Evolutionary conservation across 73 alveolate genomes (phyloP), one percentile per base, ranked within the genome.

Genomic region (Paramecium biaurelia): DNA sequence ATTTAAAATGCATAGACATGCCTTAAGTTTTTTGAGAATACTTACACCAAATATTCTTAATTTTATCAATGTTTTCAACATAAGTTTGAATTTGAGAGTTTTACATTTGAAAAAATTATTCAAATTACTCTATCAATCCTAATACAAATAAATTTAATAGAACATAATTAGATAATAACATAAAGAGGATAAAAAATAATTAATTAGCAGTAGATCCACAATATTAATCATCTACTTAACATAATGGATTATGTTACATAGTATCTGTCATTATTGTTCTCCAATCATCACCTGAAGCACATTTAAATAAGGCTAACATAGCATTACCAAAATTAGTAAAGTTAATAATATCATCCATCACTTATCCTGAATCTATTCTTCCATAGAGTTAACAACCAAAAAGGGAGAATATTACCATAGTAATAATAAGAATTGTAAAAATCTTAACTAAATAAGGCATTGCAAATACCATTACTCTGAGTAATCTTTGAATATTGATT

Each of bases 391-490:
- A 18, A 35, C 87, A 74, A 5, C 87, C 87, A 35, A 43, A 15
- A 2, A 32, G 28, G 2, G 87, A 67, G 35, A 32, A 74, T 4
- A 67, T 32, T 0, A 67, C 18, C 47, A 43, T 74, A 2, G 35
- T 35, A 74, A 38, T 38, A 32, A 35, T 35, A 21, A 32, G 47
- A 3, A 74, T 74, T 11, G 58, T 30, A 30, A 74, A 18, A 0
- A 74, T 74, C 28, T 43, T 74, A 3, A 28, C 57, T n/a, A 74
- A 38, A 38, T 30, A 74, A 35, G 87, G 87, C 32, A 74, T 74
- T 2, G 87, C 87, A 74, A 74, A 74, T 34, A 38, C 58, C 57
- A 74, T 74, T 5, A 74, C 87, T 74, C 87, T 74, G 3, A 74
- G 20, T 35, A 74, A 74, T 74, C 87, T 28, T 74, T 74, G 5